Evolutionary conservation across 768 basidiomycete species (phyloP).

Genomic region (Collybia mongolica): DNA sequence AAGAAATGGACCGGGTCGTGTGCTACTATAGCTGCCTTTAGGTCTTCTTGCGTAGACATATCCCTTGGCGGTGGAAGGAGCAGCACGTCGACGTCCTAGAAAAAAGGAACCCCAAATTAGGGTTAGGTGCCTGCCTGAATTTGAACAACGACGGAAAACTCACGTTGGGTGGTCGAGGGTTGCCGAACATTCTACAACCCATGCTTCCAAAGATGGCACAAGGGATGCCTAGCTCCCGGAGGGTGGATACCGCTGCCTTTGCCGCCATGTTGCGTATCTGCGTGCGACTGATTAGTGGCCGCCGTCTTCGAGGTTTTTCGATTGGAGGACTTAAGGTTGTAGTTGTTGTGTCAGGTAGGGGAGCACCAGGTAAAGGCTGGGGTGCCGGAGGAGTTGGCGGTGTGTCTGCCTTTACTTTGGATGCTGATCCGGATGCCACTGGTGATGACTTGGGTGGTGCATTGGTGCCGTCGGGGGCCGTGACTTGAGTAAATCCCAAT

Average conservation of each 20-base stretch:
- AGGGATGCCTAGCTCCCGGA: conserved; percentile 1
- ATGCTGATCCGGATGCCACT: too few species aligned
- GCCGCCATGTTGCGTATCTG: conserved; percentile 1
- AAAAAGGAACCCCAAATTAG: background rate
- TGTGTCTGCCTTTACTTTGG: too few species aligned
- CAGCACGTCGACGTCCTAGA: conserved; percentile 16
- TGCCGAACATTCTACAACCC: conserved; percentile 16
- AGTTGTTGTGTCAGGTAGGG: background rate
- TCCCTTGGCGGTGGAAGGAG: conserved; percentile 6
- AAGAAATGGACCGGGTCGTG: conserved; percentile 12
- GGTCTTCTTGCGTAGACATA: conserved; percentile 7
- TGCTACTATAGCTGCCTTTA: conserved; percentile 8
- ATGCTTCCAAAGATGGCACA: conserved; percentile 17
- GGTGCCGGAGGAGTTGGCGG: too few species aligned
- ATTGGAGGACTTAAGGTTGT: background rate
- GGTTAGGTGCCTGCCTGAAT: too few species aligned
- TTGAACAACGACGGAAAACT: background rate
- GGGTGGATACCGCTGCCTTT: background rate
- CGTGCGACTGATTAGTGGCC: conserved; percentile 2
- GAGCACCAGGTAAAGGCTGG: background rate
- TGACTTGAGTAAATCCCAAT: background rate
- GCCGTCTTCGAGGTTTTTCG: background rate
- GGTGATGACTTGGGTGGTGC: background rate
- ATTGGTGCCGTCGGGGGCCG: background rate
- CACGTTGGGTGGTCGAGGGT: conserved; percentile 14